A percentile compares a stretch with the other conserved stretches of the same genome.
Conservation (phyloP, 2,329 filamentous ascomycete genomes). For the Tolypocladium amazonense region DNA sequence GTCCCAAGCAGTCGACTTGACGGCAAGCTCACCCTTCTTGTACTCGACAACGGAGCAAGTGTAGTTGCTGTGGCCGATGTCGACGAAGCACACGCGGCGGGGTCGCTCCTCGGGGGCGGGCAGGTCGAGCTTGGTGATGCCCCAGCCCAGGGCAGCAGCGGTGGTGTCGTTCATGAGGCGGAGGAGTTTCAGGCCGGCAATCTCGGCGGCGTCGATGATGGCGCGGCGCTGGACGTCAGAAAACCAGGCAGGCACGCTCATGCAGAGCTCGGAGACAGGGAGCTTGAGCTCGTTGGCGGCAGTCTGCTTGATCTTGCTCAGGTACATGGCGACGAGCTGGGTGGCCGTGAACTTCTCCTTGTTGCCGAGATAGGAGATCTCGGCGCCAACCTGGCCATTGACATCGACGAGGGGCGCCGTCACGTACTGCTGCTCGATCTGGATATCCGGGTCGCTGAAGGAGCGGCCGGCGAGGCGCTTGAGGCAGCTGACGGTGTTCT, state of each 20-base stretch:
- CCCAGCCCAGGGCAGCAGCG: constrained; percentile 88
- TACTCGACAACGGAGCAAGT: constrained; percentile 92
- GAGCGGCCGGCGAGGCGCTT: constrained; percentile 86
- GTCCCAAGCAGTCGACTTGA: constrained; percentile 88
- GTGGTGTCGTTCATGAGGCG: constrained; percentile 97
- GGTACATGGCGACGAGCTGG: constrained; percentile 88
- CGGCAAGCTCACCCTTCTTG: constrained; percentile 88
- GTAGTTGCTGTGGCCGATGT: constrained; percentile 95
- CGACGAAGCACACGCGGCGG: constrained; percentile 79
- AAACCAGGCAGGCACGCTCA: constrained; percentile 95
- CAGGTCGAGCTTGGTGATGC: constrained; percentile 95
- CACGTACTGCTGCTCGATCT: constrained; percentile 85
- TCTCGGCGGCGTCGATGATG: constrained; percentile 83
- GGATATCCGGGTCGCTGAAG: constrained; percentile 81
- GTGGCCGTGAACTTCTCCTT: constrained; percentile 93
- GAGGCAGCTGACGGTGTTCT: constrained; percentile 91
- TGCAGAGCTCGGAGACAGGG: constrained; percentile 83
- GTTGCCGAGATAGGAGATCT: constrained; percentile 87
- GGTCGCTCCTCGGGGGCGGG: constrained; percentile 84
- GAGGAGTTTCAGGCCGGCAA: constrained; percentile 85
- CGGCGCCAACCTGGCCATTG: constrained; percentile 88
- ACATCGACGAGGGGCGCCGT: constrained; percentile 79
- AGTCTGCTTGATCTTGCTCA: constrained; percentile 88
- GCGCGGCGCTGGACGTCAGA: constrained; percentile 85
- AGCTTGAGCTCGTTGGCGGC: constrained; percentile 79